These are phyloP conservation scores for Amyloporia xantha DNA, from an alignment of 768 basidiomycete species.

Conservation along the genomic window DNA sequence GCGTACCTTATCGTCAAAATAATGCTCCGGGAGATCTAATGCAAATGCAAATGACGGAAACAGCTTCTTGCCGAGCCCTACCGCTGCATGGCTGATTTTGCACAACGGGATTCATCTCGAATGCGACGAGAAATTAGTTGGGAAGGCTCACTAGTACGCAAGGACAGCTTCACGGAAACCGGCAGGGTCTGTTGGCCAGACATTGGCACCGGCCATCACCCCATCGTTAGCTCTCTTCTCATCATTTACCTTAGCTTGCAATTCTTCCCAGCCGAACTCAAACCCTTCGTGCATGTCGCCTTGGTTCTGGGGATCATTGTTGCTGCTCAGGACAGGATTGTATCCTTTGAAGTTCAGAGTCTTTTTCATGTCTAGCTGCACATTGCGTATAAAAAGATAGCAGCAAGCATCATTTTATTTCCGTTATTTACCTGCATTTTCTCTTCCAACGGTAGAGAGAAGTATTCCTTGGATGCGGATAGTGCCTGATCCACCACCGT, in stretches of 20 bases:
- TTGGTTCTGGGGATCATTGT: constrained; percentile 66
- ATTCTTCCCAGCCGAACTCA: constrained; percentile 70
- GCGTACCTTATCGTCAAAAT: constrained; percentile 62
- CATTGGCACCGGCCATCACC: constrained; percentile 63
- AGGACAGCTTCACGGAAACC: constrained; percentile 55
- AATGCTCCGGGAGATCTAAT: constrained; percentile 50
- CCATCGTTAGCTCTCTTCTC: constrained; percentile 36
- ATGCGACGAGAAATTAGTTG: constrained; percentile 13
- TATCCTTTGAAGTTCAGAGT: constrained; percentile 74
- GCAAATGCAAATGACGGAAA: constrained; percentile 71
- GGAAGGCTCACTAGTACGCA: constrained; percentile 54
- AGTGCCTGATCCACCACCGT: constrained; percentile 39
- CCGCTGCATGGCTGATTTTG: constrained; percentile 47
- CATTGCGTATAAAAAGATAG: not conserved
- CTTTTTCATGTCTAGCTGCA: constrained; percentile 61
- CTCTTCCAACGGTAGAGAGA: constrained; percentile 49
- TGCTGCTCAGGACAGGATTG: constrained; percentile 60
- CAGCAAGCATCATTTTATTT: not conserved
- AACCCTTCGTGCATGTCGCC: constrained; percentile 93
- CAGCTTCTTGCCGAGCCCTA: constrained; percentile 46
- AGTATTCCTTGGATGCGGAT: constrained; percentile 52
- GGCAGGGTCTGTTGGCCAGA: constrained; percentile 66
- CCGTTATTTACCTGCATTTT: constrained; percentile 55
- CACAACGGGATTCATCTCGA: not conserved
- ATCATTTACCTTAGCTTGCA: constrained; percentile 23